Conservation (phyloP, 75 land plant species). For the Cunninghamia lanceolata region DNA sequence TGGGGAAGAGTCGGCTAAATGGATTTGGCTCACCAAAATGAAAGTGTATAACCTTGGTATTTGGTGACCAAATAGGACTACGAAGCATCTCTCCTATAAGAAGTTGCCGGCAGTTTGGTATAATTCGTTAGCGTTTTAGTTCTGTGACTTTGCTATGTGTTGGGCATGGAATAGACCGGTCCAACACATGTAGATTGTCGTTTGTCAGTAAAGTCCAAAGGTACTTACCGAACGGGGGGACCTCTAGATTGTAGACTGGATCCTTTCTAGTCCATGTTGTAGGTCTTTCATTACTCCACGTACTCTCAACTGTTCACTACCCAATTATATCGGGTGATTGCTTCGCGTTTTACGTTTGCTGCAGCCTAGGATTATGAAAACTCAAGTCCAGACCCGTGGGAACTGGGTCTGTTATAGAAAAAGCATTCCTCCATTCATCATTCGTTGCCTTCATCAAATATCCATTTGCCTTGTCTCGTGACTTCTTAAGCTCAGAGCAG, state of each 20-base stretch:
- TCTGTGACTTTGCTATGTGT: background rate
- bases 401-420: background rate
- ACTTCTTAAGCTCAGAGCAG: too few relatives aligned
- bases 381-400: background rate
- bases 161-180: background rate
- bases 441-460: background rate
- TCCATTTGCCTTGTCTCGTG: too few relatives aligned
- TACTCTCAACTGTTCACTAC: background rate
- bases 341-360: background rate
- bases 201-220: background rate
- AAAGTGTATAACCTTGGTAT: background rate
- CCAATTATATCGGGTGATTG: constrained; percentile 10
- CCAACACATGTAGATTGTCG: background rate
- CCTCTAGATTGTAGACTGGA: background rate
- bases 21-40: background rate
- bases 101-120: background rate
- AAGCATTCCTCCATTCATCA: background rate
- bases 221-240: background rate
- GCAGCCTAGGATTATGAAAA: background rate
- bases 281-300: background rate
- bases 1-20: background rate
- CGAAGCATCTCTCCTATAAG: background rate
- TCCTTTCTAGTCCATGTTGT: background rate
- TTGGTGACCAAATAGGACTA: background rate
- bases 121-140: background rate